phyloP scores from a whole-genome alignment of 176 grass and related monocot species.

The Calamus simplicifolius region DNA sequence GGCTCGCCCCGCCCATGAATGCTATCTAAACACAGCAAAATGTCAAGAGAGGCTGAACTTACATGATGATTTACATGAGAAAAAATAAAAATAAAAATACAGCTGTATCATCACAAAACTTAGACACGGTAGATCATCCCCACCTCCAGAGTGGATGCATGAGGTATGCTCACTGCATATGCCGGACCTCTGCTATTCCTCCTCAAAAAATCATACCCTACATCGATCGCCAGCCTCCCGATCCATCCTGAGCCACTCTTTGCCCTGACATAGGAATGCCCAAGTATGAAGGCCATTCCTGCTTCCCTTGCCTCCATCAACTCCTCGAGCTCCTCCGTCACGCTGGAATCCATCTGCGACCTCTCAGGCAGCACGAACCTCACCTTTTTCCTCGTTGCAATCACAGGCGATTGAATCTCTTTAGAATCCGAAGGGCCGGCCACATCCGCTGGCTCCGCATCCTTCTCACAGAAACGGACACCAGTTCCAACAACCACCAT shows the following conservation, averaged over 20 bases:
- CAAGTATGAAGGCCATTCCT: slow-evolving; percentile 91
- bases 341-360: slow-evolving; percentile 39
- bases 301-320: slow-evolving; percentile 81
- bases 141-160: slow-evolving; percentile 88
- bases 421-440: slow-evolving; percentile 26
- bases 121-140: slow-evolving; percentile 91
- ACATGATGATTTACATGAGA: too few species aligned
- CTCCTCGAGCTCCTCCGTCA: slow-evolving; percentile 74
- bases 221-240: slow-evolving; percentile 69
- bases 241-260: slow-evolving; percentile 75
- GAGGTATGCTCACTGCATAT: slow-evolving; percentile 68
- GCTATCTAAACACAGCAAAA: too few species aligned
- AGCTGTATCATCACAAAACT: not conserved
- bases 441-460: slow-evolving; percentile 13
- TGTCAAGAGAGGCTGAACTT: too few species aligned
- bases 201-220: slow-evolving; percentile 78
- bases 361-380: slow-evolving; percentile 67
- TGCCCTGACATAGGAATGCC: slow-evolving; percentile 73
- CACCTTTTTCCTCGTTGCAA: slow-evolving; percentile 47
- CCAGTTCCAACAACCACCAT: slow-evolving; percentile 68
- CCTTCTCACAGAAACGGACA: slow-evolving; percentile 56
- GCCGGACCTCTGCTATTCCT: slow-evolving; percentile 70
- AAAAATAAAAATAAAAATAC: too few species aligned
- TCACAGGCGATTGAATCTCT: slow-evolving; percentile 37
- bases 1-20: too few species aligned